Conservation (phyloP, 805 yeast genomes). For the Kregervanrija fluxuum region DNA sequence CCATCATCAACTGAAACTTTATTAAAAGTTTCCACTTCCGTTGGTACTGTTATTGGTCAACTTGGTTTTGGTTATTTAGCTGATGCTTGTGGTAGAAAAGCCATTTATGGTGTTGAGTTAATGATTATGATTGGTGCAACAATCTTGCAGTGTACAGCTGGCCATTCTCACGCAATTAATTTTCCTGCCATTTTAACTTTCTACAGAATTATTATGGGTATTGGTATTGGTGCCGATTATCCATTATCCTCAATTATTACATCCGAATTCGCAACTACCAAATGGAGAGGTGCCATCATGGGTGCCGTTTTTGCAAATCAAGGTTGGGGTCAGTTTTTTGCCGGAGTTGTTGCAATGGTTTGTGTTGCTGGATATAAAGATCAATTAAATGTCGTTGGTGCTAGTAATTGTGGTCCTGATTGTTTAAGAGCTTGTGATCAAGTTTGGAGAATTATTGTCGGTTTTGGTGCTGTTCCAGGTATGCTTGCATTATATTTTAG, state of each 20-base stretch:
- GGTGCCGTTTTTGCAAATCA: conserved; percentile 95
- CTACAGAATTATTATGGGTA: conserved; percentile 84
- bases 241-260: conserved; percentile 91
- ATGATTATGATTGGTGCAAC: conserved; percentile 80
- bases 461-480: conserved; percentile 90
- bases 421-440: conserved; percentile 82
- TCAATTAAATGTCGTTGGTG: conserved; percentile 46
- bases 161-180: conserved; percentile 62
- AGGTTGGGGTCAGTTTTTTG: conserved; percentile 91
- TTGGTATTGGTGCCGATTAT: conserved; percentile 97
- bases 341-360: conserved; percentile 76
- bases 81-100: conserved; percentile 79
- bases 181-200: conserved; percentile 69
- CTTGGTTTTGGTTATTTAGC: conserved; percentile 77
- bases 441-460: conserved; percentile 90
- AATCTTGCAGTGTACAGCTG: conserved; percentile 67
- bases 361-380: conserved; percentile 72
- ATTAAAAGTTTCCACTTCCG: conserved; percentile 83
- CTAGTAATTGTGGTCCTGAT: conserved; percentile 53
- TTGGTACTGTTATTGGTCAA: conserved; percentile 92
- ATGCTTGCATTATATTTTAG: conserved; percentile 78
- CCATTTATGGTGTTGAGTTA: conserved; percentile 79
- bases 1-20: conserved; percentile 72
- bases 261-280: conserved; percentile 87
- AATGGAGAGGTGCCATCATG: conserved; percentile 98